Base-by-base conservation (phyloP, 768 basidiomycete genomes). In the Naematelia aurantialba region DNA sequence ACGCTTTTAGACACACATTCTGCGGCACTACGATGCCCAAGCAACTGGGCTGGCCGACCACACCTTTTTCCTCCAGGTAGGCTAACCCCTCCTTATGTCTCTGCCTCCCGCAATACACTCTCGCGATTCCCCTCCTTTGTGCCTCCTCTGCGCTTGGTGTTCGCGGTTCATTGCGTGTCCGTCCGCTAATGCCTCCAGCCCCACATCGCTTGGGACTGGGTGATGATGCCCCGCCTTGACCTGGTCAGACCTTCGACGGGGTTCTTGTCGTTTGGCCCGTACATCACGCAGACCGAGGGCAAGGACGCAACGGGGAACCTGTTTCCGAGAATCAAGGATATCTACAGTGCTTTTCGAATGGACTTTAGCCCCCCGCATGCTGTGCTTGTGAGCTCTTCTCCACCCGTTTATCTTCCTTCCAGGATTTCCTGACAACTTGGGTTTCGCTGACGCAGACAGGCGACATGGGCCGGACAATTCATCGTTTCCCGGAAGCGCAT, bases 401-500 rank as follows among this genome's bases (percentile, higher is more conserved):
- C 4, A 24, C 12, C 31, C 17, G 14, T 25, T n/a, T 52, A 62
- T 50, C 54, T 67, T 26, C 34, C 34, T 39, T 39, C 34, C 8
- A 39, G 8, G 8, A 39, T 39, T 17, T 8, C 34, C 17, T 8
- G 34, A 39, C 34, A 17, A 39, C 34, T 39, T 8, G 34, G 17
- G 17, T 8, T 17, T 39, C 8, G 17, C 34, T 8, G 34, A 8
- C 17, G 17, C 42, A 17, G 4, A 3, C 56, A 77, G 66, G 62
- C 75, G 8, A 62, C 74, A 11, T 78, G 72, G 65, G 68, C 74
- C 0, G 73, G 69, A 11, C 76, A 77, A 56, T 75, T 77, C 58
- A 30, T 72, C 27, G 76, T 67, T 27, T 75, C 72, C 0, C 59
- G 66, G 4, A 50, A 58, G 45, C 58, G 76, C 12, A 77, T 77